These are phyloP conservation scores for Citrus glauca DNA, from an alignment of 345 rosid species.

Conservation along the genomic window DNA sequence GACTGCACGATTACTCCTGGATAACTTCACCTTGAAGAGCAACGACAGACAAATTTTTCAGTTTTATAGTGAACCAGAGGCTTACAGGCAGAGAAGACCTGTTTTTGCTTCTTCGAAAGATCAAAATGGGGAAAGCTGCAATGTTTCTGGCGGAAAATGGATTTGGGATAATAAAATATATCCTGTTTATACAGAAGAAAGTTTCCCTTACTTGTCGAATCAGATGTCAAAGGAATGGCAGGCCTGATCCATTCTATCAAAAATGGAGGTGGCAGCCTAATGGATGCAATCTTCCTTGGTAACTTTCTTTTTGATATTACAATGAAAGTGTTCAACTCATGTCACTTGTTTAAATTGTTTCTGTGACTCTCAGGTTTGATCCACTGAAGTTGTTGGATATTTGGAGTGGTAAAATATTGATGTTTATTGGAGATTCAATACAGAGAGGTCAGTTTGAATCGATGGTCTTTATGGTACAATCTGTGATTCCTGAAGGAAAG, in stretches of 20 bases:
- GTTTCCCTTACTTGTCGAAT: constrained; percentile 79
- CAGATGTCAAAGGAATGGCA: constrained; percentile 76
- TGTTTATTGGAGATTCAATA: constrained; percentile 73
- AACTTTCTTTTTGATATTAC: not conserved
- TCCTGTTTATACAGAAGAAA: constrained; percentile 73
- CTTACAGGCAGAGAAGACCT: constrained; percentile 17
- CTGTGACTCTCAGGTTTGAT: constrained; percentile 59
- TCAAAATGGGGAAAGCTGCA: constrained; percentile 50
- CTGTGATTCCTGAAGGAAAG: constrained; percentile 65
- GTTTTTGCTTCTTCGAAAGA: constrained; percentile 51
- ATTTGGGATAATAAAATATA: constrained; percentile 76
- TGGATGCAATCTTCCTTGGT: constrained; percentile 73
- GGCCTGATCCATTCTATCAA: constrained; percentile 66
- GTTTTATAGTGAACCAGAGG: constrained; percentile 25
- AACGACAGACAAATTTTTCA: constrained; percentile 29
- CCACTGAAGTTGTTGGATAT: constrained; percentile 67
- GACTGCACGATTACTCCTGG: constrained; percentile 42
- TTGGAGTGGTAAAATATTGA: constrained; percentile 30
- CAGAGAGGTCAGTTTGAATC: constrained; percentile 92
- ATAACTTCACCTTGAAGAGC: constrained; percentile 52
- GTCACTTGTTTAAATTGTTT: not conserved
- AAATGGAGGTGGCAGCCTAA: constrained; percentile 34
- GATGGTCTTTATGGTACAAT: constrained; percentile 76
- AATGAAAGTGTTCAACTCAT: not conserved
- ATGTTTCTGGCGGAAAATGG: constrained; percentile 82